Percentiles rank a stretch among this genome's conserved stretches.
Evolutionary conservation across 1,284 basidiomycete genomes (phyloP).

Genomic region (Athelia psychrophila): DNA sequence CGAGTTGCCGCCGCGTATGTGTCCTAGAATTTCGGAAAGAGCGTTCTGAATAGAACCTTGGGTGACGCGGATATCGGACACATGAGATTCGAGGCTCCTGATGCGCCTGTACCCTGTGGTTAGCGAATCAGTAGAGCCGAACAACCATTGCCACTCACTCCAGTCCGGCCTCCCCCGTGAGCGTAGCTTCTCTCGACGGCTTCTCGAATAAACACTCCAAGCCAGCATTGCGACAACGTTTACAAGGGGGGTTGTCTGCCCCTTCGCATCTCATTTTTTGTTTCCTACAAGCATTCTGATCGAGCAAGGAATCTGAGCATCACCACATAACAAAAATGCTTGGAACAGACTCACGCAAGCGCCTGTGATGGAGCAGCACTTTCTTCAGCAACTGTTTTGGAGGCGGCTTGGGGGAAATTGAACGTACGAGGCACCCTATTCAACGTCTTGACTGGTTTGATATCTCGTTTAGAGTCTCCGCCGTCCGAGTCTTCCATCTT

Average conservation of each 20-base stretch:
- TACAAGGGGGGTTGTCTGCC: constrained; percentile 89
- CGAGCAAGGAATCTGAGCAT: constrained; percentile 11
- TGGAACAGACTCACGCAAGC: constrained; percentile 64
- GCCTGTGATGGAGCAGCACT: constrained; percentile 39
- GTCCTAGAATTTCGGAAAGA: constrained; percentile 73
- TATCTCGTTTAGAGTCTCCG: constrained; percentile 50
- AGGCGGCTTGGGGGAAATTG: constrained; percentile 8
- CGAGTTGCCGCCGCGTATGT: constrained; percentile 53
- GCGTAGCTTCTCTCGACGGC: constrained; percentile 77
- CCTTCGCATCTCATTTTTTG: constrained; percentile 91
- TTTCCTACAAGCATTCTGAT: constrained; percentile 78
- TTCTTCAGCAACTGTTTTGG: background rate
- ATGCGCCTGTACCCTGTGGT: constrained; percentile 60
- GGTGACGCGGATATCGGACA: constrained; percentile 70
- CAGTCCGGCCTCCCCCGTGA: constrained; percentile 83
- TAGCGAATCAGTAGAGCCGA: constrained; percentile 8
- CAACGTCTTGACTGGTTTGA: constrained; percentile 72
- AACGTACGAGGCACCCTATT: constrained; percentile 80
- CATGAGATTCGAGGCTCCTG: constrained; percentile 79
- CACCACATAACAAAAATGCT: constrained; percentile 6
- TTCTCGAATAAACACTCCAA: constrained; percentile 90
- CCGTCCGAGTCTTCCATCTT: constrained; percentile 43
- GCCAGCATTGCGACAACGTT: constrained; percentile 81
- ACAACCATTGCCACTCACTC: constrained; percentile 58
- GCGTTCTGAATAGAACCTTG: constrained; percentile 73